phyloP scores from a whole-genome alignment of 805 yeast genomes.

The Schwanniomyces occidentalis region DNA sequence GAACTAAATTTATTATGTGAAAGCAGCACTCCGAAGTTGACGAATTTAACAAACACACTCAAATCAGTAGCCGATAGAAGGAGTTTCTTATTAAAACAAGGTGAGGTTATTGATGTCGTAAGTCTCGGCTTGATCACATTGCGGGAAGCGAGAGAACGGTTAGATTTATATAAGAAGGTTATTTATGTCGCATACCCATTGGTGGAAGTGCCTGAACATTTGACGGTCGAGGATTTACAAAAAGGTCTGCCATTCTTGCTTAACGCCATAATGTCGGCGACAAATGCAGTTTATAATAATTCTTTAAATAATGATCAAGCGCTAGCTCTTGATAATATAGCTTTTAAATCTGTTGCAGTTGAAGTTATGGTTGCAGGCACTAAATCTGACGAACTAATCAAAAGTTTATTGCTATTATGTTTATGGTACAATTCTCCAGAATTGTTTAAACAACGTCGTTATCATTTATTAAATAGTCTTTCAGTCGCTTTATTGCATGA shows the following conservation, averaged over 20 bases:
- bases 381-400: constrained; percentile 67
- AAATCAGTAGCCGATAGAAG: constrained; percentile 47
- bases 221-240: constrained; percentile 49
- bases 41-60: constrained; percentile 46
- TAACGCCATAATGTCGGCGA: constrained; percentile 61
- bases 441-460: constrained; percentile 73
- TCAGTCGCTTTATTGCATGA: constrained; percentile 73
- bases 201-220: constrained; percentile 49
- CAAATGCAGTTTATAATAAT: constrained; percentile 45
- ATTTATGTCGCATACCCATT: constrained; percentile 56
- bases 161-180: constrained; percentile 48
- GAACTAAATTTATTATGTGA: constrained; percentile 41
- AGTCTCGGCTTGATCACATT: constrained; percentile 55
- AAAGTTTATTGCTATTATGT: constrained; percentile 58
- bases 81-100: constrained; percentile 28
- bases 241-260: constrained; percentile 59
- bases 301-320: constrained; percentile 39
- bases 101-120: constrained; percentile 48
- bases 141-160: constrained; percentile 58
- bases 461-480: constrained; percentile 65
- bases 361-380: constrained; percentile 71
- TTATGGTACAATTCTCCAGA: constrained; percentile 87
- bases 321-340: constrained; percentile 52
- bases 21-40: constrained; percentile 31
- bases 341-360: constrained; percentile 49